phyloP scores from a whole-genome alignment of 352 stramenopile genomes.

The Phytophthora pistaciae region DNA sequence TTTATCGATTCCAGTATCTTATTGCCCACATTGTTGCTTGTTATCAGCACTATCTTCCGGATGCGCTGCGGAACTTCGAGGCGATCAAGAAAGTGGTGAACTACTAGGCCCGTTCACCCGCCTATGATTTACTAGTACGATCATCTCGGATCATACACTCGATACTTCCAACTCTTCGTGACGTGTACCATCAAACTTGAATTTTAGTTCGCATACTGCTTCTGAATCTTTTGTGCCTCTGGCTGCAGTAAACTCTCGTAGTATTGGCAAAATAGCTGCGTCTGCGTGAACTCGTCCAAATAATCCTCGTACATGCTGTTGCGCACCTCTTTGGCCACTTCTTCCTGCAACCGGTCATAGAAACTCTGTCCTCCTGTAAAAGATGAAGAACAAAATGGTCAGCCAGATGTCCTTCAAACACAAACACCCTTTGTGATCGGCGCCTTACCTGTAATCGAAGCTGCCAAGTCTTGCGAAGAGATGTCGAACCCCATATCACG shows the following conservation, averaged over 20 bases:
- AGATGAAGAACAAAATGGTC: not conserved
- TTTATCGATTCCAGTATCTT: not conserved
- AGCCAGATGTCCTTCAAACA: not conserved
- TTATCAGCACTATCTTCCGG: constrained; percentile 90
- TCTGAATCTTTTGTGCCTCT: constrained; percentile 30
- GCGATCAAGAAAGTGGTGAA: constrained; percentile 94
- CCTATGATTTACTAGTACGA: constrained; percentile 9
- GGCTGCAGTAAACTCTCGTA: constrained; percentile 77
- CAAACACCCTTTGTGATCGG: not conserved
- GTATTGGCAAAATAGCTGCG: constrained; percentile 89
- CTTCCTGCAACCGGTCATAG: constrained; percentile 82
- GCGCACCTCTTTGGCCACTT: constrained; percentile 72
- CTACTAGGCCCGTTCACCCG: constrained; percentile 54
- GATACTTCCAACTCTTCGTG: constrained; percentile 10
- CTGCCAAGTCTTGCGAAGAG: constrained; percentile 61
- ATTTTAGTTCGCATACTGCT: constrained; percentile 9
- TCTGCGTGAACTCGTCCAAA: constrained; percentile 86
- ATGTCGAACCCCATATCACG: constrained; percentile 76
- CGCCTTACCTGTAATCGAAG: constrained; percentile 47
- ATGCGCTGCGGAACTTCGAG: constrained; percentile 96
- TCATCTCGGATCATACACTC: constrained; percentile 11
- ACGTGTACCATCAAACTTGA: not conserved
- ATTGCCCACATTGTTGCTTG: too few species aligned
- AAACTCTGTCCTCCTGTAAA: constrained; percentile 51
- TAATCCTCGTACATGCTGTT: constrained; percentile 80